phyloP scores from a whole-genome alignment of 1,284 basidiomycete genomes.

The Cystobasidium sp. region DNA sequence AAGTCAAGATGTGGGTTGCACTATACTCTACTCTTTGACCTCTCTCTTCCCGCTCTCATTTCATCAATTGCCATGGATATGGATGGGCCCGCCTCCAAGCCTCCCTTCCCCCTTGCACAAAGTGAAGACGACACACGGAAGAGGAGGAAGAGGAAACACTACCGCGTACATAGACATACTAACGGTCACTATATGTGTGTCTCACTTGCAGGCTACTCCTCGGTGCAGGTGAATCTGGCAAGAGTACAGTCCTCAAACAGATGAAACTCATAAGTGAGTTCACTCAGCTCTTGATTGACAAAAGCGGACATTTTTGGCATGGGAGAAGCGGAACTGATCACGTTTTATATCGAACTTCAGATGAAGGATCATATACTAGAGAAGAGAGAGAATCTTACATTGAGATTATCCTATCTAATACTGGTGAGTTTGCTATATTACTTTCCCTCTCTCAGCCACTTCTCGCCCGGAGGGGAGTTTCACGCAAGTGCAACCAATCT shows the following conservation, averaged over 20 bases:
- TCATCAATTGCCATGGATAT: background rate
- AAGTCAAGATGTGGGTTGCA: slow-evolving; percentile 68
- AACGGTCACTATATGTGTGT: background rate
- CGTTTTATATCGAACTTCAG: background rate
- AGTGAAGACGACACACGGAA: too few species aligned
- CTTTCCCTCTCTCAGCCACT: background rate
- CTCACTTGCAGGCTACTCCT: slow-evolving; percentile 56
- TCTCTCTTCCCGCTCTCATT: background rate
- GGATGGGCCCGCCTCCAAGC: background rate
- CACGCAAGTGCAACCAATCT: background rate
- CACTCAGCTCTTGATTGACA: background rate
- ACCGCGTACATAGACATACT: background rate
- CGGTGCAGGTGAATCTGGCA: slow-evolving; percentile 91
- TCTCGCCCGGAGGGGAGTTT: background rate
- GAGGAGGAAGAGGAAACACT: background rate
- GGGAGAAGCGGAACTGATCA: background rate
- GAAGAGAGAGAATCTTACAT: slow-evolving; percentile 93
- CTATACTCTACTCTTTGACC: background rate
- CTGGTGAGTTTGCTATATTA: slow-evolving; percentile 60
- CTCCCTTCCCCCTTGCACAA: background rate
- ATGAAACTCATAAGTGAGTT: slow-evolving; percentile 86
- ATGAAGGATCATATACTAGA: slow-evolving; percentile 74
- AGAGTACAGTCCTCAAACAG: slow-evolving; percentile 89
- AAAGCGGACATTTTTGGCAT: background rate
- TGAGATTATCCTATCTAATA: slow-evolving; percentile 97